A percentile compares a stretch with the other conserved stretches of the same genome.
phyloP scores from a whole-genome alignment of 148 eudicot species.

The Limonium bicolor region DNA sequence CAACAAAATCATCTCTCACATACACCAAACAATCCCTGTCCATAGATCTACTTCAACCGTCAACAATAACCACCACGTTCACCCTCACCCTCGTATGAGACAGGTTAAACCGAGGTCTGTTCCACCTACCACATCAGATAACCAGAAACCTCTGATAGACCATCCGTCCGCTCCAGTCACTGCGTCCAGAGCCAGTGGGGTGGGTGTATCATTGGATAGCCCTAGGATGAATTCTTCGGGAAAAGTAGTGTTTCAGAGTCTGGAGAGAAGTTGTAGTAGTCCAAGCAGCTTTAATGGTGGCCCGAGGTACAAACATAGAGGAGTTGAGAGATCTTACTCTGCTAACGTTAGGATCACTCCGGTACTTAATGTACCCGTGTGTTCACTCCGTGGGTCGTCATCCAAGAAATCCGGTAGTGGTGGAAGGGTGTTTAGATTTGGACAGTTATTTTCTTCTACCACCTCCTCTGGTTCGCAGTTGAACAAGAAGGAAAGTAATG shows the following conservation, averaged over 20 bases:
- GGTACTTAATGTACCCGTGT: slow-evolving; percentile 84
- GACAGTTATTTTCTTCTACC: too few relatives aligned
- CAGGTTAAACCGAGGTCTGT: slow-evolving; percentile 14
- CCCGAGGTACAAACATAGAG: slow-evolving; percentile 36
- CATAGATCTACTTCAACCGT: too few relatives aligned
- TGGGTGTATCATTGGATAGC: slow-evolving; percentile 46
- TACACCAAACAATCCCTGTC: too few relatives aligned
- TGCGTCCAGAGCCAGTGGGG: slow-evolving; percentile 5
- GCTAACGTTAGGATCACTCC: slow-evolving; percentile 71
- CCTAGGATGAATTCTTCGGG: slow-evolving; percentile 88
- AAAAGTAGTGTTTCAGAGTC: slow-evolving; percentile 51
- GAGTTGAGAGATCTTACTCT: slow-evolving; percentile 78
- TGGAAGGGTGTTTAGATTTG: too few relatives aligned
- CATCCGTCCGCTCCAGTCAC: slow-evolving; percentile 3
- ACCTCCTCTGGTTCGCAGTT: too few relatives aligned
- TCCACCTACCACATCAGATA: slow-evolving; percentile 9
- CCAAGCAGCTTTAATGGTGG: slow-evolving; percentile 84
- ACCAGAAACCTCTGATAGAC: slow-evolving; percentile 6
- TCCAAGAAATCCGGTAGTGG: too few relatives aligned
- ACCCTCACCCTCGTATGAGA: slow-evolving; percentile 12
- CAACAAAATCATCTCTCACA: too few relatives aligned
- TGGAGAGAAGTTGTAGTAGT: slow-evolving; percentile 79
- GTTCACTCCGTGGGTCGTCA: too few relatives aligned
- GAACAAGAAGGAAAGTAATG: too few relatives aligned
- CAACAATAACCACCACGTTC: background rate